Conservation (phyloP, 1,284 basidiomycete species). For the Ustilago tritici region DNA sequence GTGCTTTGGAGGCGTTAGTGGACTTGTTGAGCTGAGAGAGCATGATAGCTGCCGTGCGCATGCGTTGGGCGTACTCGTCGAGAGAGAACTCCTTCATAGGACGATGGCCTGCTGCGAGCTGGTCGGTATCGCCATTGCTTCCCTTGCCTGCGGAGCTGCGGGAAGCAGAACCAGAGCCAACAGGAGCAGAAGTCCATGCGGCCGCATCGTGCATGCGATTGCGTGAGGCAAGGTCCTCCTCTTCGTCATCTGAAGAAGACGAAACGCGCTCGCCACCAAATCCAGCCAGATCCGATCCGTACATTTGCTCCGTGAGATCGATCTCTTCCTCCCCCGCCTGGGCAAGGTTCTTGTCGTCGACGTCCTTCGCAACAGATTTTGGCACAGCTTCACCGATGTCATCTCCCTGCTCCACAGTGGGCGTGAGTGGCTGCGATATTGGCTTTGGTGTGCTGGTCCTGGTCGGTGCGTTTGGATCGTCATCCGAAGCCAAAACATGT, state of each 20-base stretch:
- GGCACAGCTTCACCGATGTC: not conserved
- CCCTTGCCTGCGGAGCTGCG: not conserved
- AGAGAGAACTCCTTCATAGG: slow-evolving; percentile 71
- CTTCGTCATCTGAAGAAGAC: slow-evolving; percentile 37
- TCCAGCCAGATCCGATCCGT: slow-evolving; percentile 62
- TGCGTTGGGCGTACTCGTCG: slow-evolving; percentile 96
- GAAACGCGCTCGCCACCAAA: slow-evolving; percentile 58
- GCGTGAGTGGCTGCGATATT: slow-evolving; percentile 32
- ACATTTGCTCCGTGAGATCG: slow-evolving; percentile 67
- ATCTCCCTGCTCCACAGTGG: slow-evolving; percentile 19
- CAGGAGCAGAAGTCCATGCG: slow-evolving; percentile 54
- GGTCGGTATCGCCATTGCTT: slow-evolving; percentile 9
- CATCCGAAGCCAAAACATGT: slow-evolving; percentile 4
- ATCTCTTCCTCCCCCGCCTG: slow-evolving; percentile 55
- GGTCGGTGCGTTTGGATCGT: not conserved
- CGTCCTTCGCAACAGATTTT: not conserved
- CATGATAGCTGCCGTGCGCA: slow-evolving; percentile 99
- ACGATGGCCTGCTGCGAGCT: slow-evolving; percentile 32
- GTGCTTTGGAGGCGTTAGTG: slow-evolving; percentile 54
- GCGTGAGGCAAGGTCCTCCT: slow-evolving; percentile 57
- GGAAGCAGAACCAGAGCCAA: slow-evolving; percentile 3
- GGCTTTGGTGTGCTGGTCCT: slow-evolving; percentile 27
- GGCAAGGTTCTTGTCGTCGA: slow-evolving; percentile 8
- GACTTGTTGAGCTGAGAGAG: slow-evolving; percentile 86
- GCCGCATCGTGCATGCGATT: slow-evolving; percentile 63